These are phyloP conservation scores for Holtermanniella nyarrowii DNA, from an alignment of 768 basidiomycete species.

Conservation along the genomic window DNA sequence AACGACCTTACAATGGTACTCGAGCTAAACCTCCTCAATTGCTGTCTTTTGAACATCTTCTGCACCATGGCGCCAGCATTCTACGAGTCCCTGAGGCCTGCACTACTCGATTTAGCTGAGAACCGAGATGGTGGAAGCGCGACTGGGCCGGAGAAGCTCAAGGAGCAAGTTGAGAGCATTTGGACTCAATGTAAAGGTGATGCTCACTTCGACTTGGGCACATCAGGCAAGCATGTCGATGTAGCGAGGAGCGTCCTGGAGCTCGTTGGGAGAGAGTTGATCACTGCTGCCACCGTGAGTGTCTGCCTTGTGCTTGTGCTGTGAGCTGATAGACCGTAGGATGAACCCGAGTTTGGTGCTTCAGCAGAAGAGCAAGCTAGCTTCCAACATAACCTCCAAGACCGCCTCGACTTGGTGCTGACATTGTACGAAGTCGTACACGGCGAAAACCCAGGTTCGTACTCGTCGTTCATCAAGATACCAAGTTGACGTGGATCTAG, in stretches of 20 bases:
- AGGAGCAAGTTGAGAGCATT: slow-evolving; percentile 1
- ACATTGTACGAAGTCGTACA: slow-evolving; percentile 28
- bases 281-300: slow-evolving; percentile 11
- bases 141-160: slow-evolving; percentile 8
- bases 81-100: too few relatives aligned
- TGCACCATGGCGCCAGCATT: too few relatives aligned
- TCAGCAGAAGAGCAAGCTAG: background rate
- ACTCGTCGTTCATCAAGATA: too few relatives aligned
- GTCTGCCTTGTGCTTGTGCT: slow-evolving; percentile 11
- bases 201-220: background rate
- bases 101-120: too few relatives aligned
- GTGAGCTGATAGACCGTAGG: background rate
- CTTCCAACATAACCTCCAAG: slow-evolving; percentile 18
- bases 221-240: slow-evolving; percentile 8
- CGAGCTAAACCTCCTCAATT: too few relatives aligned
- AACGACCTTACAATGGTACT: too few relatives aligned
- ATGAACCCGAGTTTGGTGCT: slow-evolving; percentile 5
- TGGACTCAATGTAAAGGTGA: slow-evolving; percentile 6
- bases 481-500: slow-evolving; percentile 5
- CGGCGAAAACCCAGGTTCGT: slow-evolving; percentile 13
- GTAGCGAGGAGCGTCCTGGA: slow-evolving; percentile 20
- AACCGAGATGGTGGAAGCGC: too few relatives aligned
- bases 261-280: slow-evolving; percentile 26
- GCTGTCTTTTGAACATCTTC: too few relatives aligned
- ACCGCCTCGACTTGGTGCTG: slow-evolving; percentile 26